Conservation (phyloP, 441 rosid genomes). For the Geranium incanum region DNA sequence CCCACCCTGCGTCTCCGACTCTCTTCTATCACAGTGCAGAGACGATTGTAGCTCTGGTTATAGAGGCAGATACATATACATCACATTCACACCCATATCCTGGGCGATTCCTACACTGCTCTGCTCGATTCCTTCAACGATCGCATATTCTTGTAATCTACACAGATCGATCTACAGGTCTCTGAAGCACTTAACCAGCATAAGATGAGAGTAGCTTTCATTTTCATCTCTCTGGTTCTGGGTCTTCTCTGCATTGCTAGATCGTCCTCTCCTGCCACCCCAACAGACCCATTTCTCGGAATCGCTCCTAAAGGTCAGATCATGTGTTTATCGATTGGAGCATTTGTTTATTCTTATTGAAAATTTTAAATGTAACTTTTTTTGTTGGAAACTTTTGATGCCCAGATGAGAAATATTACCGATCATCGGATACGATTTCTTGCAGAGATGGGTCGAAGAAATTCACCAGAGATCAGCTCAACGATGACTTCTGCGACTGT, state of each 20-base stretch:
- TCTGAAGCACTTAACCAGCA: not conserved
- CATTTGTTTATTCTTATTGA: not conserved
- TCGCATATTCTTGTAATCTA: not conserved
- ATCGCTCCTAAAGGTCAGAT: conserved; percentile 53
- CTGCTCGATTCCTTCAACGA: not conserved
- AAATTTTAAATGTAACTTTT: too few species aligned
- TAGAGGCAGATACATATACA: too few species aligned
- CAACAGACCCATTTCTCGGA: conserved; percentile 52
- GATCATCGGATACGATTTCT: not conserved
- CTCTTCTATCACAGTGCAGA: too few species aligned
- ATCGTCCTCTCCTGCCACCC: conserved; percentile 33
- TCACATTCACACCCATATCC: too few species aligned
- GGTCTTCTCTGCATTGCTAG: conserved; percentile 22
- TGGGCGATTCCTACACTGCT: too few species aligned
- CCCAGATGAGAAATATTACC: not conserved
- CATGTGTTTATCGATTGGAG: too few species aligned
- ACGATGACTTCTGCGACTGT: conserved; percentile 8
- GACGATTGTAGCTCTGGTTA: too few species aligned
- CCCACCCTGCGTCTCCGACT: too few species aligned
- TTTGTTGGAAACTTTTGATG: not conserved
- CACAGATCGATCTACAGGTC: not conserved
- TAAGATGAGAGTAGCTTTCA: conserved; percentile 38
- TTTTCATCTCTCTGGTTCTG: conserved; percentile 25
- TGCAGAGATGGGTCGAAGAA: conserved; percentile 4
- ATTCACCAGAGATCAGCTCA: conserved; percentile 3